phyloP scores from a whole-genome alignment of 1,284 basidiomycete genomes.

The Ustilago bromivora region DNA sequence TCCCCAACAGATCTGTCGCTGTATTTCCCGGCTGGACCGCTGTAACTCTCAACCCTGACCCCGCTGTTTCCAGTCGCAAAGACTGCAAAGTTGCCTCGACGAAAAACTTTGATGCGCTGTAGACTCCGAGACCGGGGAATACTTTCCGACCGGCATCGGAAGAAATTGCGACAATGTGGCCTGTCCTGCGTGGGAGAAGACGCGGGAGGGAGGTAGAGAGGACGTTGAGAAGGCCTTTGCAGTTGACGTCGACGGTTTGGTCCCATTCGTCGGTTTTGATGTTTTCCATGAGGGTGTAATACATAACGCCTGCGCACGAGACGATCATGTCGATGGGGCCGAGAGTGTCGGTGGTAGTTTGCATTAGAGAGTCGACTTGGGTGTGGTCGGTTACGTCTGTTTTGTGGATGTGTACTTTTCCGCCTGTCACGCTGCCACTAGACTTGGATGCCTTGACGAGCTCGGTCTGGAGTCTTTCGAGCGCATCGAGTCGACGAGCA shows the following conservation, averaged over 20 bases:
- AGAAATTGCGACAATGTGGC: conserved; percentile 68
- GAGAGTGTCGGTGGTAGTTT: conserved; percentile 46
- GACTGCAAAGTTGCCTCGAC: conserved; percentile 68
- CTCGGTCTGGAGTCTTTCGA: conserved; percentile 36
- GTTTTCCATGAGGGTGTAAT: conserved; percentile 68
- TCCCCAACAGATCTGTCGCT: conserved; percentile 64
- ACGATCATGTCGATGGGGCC: conserved; percentile 65
- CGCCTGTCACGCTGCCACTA: not conserved
- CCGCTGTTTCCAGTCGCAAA: conserved; percentile 65
- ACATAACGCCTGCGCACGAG: conserved; percentile 67
- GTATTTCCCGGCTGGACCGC: conserved; percentile 66
- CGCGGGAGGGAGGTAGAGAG: conserved; percentile 59
- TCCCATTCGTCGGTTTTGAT: conserved; percentile 64
- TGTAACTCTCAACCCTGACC: conserved; percentile 62
- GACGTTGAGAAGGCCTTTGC: conserved; percentile 66
- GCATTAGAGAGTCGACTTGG: conserved; percentile 60
- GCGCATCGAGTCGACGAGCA: conserved; percentile 47
- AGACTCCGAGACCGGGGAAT: conserved; percentile 67
- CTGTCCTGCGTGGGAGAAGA: conserved; percentile 51
- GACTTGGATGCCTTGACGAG: conserved; percentile 20
- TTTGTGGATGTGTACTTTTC: conserved; percentile 48
- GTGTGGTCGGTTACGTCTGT: conserved; percentile 61
- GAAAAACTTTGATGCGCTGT: conserved; percentile 68
- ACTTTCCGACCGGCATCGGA: conserved; percentile 68
- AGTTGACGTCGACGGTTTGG: conserved; percentile 68